Conservation (phyloP, 352 stramenopile genomes). For the Synura sp. region DNA sequence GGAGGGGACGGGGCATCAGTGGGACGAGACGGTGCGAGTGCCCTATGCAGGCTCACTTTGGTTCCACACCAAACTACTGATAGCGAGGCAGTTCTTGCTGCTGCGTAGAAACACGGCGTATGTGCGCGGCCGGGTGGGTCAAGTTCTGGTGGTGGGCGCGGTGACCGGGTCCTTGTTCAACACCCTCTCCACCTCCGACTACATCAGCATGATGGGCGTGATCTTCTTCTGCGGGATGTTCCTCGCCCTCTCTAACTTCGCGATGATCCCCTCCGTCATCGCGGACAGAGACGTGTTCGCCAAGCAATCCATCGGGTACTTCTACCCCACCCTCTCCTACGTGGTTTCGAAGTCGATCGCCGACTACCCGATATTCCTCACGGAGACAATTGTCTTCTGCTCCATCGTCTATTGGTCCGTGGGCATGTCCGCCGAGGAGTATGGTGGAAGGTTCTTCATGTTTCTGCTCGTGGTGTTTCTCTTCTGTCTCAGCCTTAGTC, state of each 20-base stretch:
- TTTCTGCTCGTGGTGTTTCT: conserved; percentile 31
- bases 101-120: neutral
- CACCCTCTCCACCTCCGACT: conserved; percentile 45
- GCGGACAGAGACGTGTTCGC: conserved; percentile 43
- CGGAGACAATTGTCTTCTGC: conserved; percentile 48
- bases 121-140: conserved; percentile 59
- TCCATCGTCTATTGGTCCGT: conserved; percentile 29
- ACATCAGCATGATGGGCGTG: conserved; percentile 63
- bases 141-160: conserved; percentile 53
- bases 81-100: neutral
- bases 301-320: conserved; percentile 42
- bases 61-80: neutral
- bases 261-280: conserved; percentile 58
- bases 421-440: conserved; percentile 16
- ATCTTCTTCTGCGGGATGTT: conserved; percentile 79
- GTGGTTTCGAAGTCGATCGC: conserved; percentile 55
- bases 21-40: conserved; percentile 44
- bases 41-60: conserved; percentile 41
- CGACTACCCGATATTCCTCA: conserved; percentile 52
- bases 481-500: conserved; percentile 4
- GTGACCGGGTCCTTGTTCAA: conserved; percentile 41
- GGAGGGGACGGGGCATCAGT: conserved; percentile 25
- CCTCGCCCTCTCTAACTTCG: conserved; percentile 66
- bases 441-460: conserved; percentile 17
- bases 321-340: conserved; percentile 64